A percentile compares a stretch with the other conserved stretches of the same genome.
These are phyloP conservation scores for Fusarium xylarioides DNA, from an alignment of 2,329 filamentous ascomycete genomes.

Conservation along the genomic window DNA sequence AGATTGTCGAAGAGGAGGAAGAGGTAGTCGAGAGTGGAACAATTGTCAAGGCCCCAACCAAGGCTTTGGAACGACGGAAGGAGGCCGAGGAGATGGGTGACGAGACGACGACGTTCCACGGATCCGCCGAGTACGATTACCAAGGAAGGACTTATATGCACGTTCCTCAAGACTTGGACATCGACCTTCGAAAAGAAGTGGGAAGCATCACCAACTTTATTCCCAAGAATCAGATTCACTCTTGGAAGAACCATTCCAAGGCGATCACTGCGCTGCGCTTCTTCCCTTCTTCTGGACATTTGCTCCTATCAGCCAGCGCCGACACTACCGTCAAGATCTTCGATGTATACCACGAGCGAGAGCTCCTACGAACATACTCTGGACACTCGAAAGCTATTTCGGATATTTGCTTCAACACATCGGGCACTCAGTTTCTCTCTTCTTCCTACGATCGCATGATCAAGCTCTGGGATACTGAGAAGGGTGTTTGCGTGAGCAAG, in stretches of 20 bases:
- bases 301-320: slow-evolving; percentile 88
- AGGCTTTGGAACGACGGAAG: slow-evolving; percentile 64
- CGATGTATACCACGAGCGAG: slow-evolving; percentile 90
- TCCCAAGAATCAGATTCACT: slow-evolving; percentile 92
- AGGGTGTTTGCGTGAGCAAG: slow-evolving; percentile 83
- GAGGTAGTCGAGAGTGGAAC: slow-evolving; percentile 72
- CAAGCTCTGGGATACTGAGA: slow-evolving; percentile 98
- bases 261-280: slow-evolving; percentile 90
- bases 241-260: slow-evolving; percentile 85
- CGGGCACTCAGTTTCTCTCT: slow-evolving; percentile 86
- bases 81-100: slow-evolving; percentile 68
- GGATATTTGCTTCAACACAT: slow-evolving; percentile 85
- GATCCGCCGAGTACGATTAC: slow-evolving; percentile 85
- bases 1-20: slow-evolving; percentile 77
- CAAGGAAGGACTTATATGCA: slow-evolving; percentile 98
- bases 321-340: slow-evolving; percentile 93
- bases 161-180: slow-evolving; percentile 86
- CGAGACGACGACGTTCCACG: slow-evolving; percentile 90
- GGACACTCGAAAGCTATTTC: slow-evolving; percentile 92
- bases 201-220: slow-evolving; percentile 89
- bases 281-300: slow-evolving; percentile 86
- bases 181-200: slow-evolving; percentile 83
- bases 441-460: slow-evolving; percentile 95
- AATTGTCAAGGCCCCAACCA: slow-evolving; percentile 64
- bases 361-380: slow-evolving; percentile 88